These are phyloP conservation scores for Diplodia seriata DNA, from an alignment of 2,329 filamentous ascomycete species.

Conservation along the genomic window DNA sequence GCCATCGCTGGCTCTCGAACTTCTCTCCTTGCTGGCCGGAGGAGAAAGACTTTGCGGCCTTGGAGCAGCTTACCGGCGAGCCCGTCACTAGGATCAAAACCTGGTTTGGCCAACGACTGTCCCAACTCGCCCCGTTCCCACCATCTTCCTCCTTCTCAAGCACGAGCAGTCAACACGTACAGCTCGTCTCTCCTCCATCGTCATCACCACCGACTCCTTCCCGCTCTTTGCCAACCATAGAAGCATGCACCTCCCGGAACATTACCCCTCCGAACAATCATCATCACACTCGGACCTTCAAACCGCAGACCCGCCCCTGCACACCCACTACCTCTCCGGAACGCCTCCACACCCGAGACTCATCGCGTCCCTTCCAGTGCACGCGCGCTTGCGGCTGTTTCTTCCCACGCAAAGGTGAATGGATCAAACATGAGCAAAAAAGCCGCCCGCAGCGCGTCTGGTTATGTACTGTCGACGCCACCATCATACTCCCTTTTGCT, in stretches of 20 bases:
- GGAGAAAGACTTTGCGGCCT: constrained; percentile 14
- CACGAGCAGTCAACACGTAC: background rate
- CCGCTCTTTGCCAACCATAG: background rate
- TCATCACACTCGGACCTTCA: background rate
- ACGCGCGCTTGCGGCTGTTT: background rate
- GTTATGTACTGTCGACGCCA: constrained; percentile 1
- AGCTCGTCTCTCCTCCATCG: background rate
- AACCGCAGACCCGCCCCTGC: background rate
- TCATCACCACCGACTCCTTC: background rate
- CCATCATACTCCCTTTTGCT: background rate
- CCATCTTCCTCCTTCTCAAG: background rate
- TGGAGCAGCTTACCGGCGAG: constrained; percentile 7
- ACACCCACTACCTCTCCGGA: background rate
- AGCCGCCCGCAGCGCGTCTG: constrained; percentile 13
- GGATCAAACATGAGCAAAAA: constrained; percentile 23
- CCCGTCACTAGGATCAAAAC: constrained; percentile 1
- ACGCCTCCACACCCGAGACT: background rate
- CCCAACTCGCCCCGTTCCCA: background rate
- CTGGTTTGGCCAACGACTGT: constrained; percentile 11
- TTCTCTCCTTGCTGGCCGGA: constrained; percentile 15
- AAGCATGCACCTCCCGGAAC: background rate
- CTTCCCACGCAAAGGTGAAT: constrained; percentile 19
- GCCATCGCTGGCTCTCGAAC: constrained; percentile 5
- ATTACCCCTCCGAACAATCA: background rate
- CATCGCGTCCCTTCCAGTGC: constrained; percentile 12